Evolutionary conservation across 768 basidiomycete species (phyloP).

Genomic region (Flagelloscypha sp.): DNA sequence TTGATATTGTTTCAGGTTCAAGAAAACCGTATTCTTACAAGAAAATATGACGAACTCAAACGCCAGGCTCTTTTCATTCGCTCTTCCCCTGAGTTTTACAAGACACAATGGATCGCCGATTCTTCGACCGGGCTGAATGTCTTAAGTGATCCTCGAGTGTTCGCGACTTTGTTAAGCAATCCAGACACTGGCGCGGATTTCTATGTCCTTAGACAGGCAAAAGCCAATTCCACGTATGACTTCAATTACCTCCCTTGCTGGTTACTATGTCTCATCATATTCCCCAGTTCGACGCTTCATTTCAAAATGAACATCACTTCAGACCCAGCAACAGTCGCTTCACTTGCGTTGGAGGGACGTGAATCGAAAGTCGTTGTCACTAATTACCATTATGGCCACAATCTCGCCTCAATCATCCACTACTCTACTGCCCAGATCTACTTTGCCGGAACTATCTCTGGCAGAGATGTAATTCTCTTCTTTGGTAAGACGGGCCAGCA

Average conservation of each 20-base stretch:
- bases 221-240: conserved; percentile 58
- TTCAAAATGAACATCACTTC: conserved; percentile 60
- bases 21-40: conserved; percentile 57
- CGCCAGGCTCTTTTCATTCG: conserved; percentile 72
- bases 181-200: conserved; percentile 60
- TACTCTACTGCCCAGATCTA: conserved; percentile 74
- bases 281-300: conserved; percentile 31
- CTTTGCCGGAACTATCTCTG: conserved; percentile 54
- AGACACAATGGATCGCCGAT: conserved; percentile 69
- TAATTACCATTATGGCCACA: conserved; percentile 61
- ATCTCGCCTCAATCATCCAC: conserved; percentile 41
- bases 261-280: conserved; percentile 1
- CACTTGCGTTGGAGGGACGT: conserved; percentile 57
- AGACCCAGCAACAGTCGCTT: conserved; percentile 34
- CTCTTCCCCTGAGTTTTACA: conserved; percentile 69
- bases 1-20: conserved; percentile 37
- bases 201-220: conserved; percentile 58
- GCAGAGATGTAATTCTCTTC: conserved; percentile 55
- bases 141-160: conserved; percentile 37
- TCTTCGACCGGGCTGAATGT: conserved; percentile 38
- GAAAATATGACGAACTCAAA: conserved; percentile 74
- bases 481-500: conserved; percentile 48
- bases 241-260: background rate
- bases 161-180: conserved; percentile 58
- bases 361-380: conserved; percentile 69